Evolutionary conservation across 1,284 basidiomycete genomes (phyloP), one percentile per base, ranked within the genome.

Genomic region (Lentinula novae-zelandiae): DNA sequence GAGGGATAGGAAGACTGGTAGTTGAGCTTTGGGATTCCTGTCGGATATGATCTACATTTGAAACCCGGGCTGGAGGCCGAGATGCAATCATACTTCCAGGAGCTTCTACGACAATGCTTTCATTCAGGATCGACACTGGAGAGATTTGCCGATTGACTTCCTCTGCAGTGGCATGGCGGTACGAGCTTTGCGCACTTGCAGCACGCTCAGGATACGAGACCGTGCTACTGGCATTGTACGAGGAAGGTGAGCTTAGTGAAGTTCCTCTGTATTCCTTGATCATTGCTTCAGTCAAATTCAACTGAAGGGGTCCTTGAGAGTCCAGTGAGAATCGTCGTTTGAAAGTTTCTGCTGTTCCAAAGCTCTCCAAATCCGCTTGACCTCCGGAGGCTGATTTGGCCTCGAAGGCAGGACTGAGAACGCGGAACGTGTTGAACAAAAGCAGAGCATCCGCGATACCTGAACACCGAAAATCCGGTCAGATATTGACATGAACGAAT

Each of bases 381-480:
- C 53, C 33, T 33, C 60, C 51, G 33, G 50, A 51, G 8, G 34
- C 54, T 38, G 51, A 49, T 39, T 57, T 57, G 7, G 58, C 67
- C 60, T 76, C 72, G 65, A 86, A 78, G 31, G 80, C 81, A 22
- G 82, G 81, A n/a, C 77, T 75, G 40, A 90, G 73, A 53, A 87
- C 77, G n/a, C 84, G 79, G 67, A 89, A 80, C 3, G 85, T 88
- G 68, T 87, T 89, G 73, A 80, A 83, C 33, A 89, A 76, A n/a
- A 90, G 75, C 8, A 79, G 61, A 20, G 86, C 84, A 66, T 90
- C 86, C 12, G 82, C 81, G 27, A 84, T 66, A 50, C 87, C 89
- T 90, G 50, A 34, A 46, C 22, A 15, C 34, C 56, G 15, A 31
- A 10, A 15, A 49, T 8, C 20, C 52, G 22, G 40, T 40, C 48